Evolutionary conservation across 495 filamentous ascomycete species (phyloP).

Genomic region (Annulohypoxylon moriforme): DNA sequence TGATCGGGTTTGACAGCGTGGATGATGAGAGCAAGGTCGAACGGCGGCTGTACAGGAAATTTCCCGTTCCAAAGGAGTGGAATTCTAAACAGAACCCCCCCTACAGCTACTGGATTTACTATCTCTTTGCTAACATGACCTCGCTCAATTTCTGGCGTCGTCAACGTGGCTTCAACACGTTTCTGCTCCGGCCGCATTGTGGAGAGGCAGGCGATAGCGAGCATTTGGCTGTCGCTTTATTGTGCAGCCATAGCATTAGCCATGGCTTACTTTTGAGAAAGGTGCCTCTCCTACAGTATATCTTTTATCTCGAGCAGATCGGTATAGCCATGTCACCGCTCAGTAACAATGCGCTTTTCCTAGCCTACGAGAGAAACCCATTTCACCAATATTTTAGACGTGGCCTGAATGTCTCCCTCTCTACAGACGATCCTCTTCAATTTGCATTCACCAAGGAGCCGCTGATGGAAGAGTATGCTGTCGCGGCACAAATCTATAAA

Average conservation of each 20-base stretch:
- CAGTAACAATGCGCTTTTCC: constrained; percentile 96
- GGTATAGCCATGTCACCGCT: constrained; percentile 99
- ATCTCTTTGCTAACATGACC: constrained; percentile 92
- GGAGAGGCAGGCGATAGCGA: constrained; percentile 97
- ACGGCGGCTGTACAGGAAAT: constrained; percentile 90
- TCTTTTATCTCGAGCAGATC: constrained; percentile 98
- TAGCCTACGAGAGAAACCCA: constrained; percentile 97
- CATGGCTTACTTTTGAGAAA: constrained; percentile 94
- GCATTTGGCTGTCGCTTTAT: constrained; percentile 89
- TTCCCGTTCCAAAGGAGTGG: constrained; percentile 89
- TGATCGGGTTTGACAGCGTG: constrained; percentile 96
- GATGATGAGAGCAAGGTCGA: constrained; percentile 98
- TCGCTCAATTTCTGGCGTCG: constrained; percentile 94
- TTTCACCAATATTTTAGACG: constrained; percentile 95
- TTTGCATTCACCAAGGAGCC: constrained; percentile 99
- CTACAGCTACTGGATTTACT: constrained; percentile 99
- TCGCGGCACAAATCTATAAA: constrained; percentile 98
- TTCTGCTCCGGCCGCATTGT: constrained; percentile 92
- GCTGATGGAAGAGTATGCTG: constrained; percentile 96
- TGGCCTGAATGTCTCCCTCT: constrained; percentile 93
- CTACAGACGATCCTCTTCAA: constrained; percentile 96
- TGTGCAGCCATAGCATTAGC: constrained; percentile 97
- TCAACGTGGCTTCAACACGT: constrained; percentile 93
- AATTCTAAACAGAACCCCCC: constrained; percentile 93
- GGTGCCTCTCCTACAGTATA: constrained; percentile 93